Evolutionary conservation across 768 basidiomycete genomes (phyloP), one percentile per base, ranked within the genome.

Genomic region (Brasilioporus rufonigricans): DNA sequence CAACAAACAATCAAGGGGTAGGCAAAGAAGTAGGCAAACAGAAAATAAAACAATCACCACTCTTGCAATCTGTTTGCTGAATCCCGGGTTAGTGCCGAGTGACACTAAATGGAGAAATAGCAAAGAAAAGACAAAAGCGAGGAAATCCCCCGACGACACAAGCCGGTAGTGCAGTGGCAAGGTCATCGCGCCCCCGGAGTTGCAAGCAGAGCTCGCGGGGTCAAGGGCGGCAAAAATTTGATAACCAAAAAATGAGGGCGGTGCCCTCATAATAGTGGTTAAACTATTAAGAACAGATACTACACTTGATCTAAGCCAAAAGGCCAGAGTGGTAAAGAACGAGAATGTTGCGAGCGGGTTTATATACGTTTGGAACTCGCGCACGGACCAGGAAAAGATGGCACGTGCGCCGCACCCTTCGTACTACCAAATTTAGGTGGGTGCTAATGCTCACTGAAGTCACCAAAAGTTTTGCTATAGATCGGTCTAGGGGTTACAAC

Each of bases 301-400:
- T 82, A 83, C 82, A 82, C 81, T 83, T 83, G 81, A 83, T 83
- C 82, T 82, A 82, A 83, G 81, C 82, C 82, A 82, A 80, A 79
- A 80, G 80, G 80, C 80, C 80, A 68, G 59, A 61, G 57, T 65
- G 60, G 61, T 59, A 50, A 63, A 27, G 62, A 61, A 43, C 16
- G 23, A 3, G 0, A 0, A 0, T 1, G 50, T 40, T 29, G 4
- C 9, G 3, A 16, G 5, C 0, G 3, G n/a, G 43, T 45, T 27
- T 64, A 56, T 66, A 58, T 66, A 61, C 13, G 6, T 35, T 23
- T 45, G 18, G 3, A 2, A 5, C 2, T 0, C 5, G 61, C 58
- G 61, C 64, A 66, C 65, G 27, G 61, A 65, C 64, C 65, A 36
- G 18, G 27, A 5, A 33, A 5, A 33, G 10, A 13, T 33, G 32